Evolutionary conservation across 129 eudicot genomes (phyloP).

Genomic region (Rutidosis leptorrhynchoides): DNA sequence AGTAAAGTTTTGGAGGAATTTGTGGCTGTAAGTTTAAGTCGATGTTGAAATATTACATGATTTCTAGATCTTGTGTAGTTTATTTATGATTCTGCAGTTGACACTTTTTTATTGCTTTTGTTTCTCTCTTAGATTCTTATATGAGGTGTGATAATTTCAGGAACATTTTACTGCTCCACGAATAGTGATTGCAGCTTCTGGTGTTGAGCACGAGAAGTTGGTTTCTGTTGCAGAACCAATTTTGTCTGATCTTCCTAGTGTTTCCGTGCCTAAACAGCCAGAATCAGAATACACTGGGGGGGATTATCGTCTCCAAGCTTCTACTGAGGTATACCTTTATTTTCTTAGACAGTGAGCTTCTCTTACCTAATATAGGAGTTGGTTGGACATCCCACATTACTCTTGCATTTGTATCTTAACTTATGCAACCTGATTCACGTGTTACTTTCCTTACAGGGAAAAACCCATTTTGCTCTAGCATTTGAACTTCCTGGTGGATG

Average conservation of each 20-base stretch:
- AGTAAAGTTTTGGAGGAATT: constrained; percentile 62
- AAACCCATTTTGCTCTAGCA: constrained; percentile 82
- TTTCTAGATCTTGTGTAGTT: too few relatives aligned
- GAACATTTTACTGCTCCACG: constrained; percentile 79
- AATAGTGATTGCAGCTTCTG: constrained; percentile 88
- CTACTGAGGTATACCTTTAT: constrained; percentile 55
- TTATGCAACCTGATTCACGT: too few relatives aligned
- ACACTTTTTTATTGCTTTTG: too few relatives aligned
- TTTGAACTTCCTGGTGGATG: constrained; percentile 94
- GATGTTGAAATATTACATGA: too few relatives aligned
- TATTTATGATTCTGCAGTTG: too few relatives aligned
- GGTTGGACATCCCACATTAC: too few relatives aligned
- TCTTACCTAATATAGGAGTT: constrained; percentile 7
- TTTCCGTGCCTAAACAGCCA: constrained; percentile 46
- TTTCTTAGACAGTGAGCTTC: not conserved
- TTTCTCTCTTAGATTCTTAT: too few relatives aligned
- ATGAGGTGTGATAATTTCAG: constrained; percentile 40
- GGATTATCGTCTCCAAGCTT: constrained; percentile 69
- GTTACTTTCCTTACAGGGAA: constrained; percentile 41
- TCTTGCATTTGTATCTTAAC: too few relatives aligned
- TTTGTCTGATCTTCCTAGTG: constrained; percentile 68
- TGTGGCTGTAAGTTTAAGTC: constrained; percentile 63
- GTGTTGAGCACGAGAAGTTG: constrained; percentile 85
- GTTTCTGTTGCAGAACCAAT: constrained; percentile 77
- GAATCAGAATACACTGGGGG: constrained; percentile 72